Evolutionary conservation across 1,284 basidiomycete genomes (phyloP).

Genomic region (Cutaneotrichosporon mucoides): DNA sequence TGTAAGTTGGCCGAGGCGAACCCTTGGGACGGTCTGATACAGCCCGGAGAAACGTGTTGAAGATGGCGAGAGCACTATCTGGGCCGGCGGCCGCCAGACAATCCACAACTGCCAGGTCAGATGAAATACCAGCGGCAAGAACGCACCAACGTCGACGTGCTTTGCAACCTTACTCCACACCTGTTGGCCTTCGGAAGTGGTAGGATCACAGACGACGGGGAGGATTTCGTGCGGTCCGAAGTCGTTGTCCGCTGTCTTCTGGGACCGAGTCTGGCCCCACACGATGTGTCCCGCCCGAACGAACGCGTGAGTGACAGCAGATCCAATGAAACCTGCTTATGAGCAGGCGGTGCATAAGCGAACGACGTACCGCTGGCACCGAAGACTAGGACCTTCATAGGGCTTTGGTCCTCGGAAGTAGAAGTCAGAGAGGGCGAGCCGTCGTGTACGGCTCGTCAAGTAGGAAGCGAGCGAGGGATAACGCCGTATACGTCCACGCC

Average conservation of each 20-base stretch:
- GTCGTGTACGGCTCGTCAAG: no score
- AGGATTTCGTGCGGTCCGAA: slow-evolving; percentile 54
- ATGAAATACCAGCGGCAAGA: slow-evolving; percentile 10
- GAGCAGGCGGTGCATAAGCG: no score
- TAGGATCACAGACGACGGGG: slow-evolving; percentile 52
- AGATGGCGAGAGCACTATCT: slow-evolving; percentile 38
- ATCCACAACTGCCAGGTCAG: slow-evolving; percentile 38
- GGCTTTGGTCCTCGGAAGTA: no score
- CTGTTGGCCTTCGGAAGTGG: slow-evolving; percentile 34
- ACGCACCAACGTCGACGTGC: slow-evolving; percentile 54
- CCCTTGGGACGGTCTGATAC: slow-evolving; percentile 1
- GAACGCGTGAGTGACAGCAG: slow-evolving; percentile 54
- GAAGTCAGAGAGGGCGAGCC: no score
- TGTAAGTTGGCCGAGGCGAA: slow-evolving; percentile 42
- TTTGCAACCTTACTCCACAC: slow-evolving; percentile 51
- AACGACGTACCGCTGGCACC: slow-evolving; percentile 42
- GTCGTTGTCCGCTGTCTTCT: slow-evolving; percentile 12
- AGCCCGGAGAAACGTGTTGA: slow-evolving; percentile 12
- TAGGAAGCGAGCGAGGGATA: no score
- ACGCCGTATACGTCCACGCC: no score
- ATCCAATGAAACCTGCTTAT: slow-evolving; percentile 53
- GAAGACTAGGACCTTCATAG: slow-evolving; percentile 43
- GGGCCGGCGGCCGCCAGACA: slow-evolving; percentile 41
- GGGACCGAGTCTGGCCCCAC: slow-evolving; percentile 54
- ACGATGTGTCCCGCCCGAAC: slow-evolving; percentile 56